Base-by-base conservation (phyloP, 495 filamentous ascomycete genomes). In the Podospora tetraspora region DNA sequence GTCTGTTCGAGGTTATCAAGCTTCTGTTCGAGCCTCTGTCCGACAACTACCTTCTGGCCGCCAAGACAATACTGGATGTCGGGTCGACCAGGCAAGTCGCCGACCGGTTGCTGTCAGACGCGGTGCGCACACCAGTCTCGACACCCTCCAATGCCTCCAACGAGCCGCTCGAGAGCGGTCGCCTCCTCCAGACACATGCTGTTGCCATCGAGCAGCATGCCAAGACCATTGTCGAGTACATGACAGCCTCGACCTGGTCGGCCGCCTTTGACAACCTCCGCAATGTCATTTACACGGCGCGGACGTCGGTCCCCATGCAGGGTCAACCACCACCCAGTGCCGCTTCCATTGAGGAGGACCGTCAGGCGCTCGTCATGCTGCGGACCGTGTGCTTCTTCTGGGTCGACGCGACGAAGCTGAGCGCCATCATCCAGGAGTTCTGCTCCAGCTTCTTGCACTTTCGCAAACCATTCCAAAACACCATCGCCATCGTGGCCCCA, bases 391-490 rank as follows among this genome's bases (percentile, higher is more conserved):
- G 84, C 29, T 86, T 80, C 65, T 82, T 89, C 67, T 88, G 85
- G 84, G 82, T 89, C 21, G 87, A 90, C 68, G 75, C 77, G 61
- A 82, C 82, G 61, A 89, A 89, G 73, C 79, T 90, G 24, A 81
- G 83, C 59, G 70, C 84, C 16, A 72, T 89, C 43, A 84, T 90
- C 37, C 84, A 88, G 66, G 87, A 90, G 74, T 78, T 89, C 21
- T 85, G 86, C 70, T 85, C 85, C 32, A 86, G 82, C 69, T 89
- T 89, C 74, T 76, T 89, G 61, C 85, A 87, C 68, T 84, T 89
- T 65, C 84, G 85, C 64, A 88, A 85, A 73, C 70, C 82, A 3
- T 87, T 84, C 63, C 87, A 90, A 70, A 88, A 87, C 67, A 84
- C 84, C 21, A 80, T 89, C 19, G 87, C 87, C 27, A 75, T 87